Evolutionary conservation across 2,329 filamentous ascomycete genomes (phyloP).

Genomic region (Trichoderma sp.): DNA sequence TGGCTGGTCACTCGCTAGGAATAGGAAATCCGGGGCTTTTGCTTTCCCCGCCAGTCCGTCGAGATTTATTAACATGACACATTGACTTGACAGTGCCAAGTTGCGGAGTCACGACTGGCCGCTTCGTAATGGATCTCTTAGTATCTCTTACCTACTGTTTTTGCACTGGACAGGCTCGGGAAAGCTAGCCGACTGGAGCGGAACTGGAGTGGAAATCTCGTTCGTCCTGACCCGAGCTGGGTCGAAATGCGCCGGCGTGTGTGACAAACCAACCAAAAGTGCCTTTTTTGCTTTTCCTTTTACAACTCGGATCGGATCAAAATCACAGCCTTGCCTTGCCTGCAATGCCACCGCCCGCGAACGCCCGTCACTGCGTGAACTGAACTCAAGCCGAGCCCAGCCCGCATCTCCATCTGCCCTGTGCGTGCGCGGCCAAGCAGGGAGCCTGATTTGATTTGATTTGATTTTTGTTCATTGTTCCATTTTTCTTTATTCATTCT

Average conservation of each 20-base stretch:
- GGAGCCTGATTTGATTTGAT: background rate
- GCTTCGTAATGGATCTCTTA: background rate
- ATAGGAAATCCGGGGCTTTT: background rate
- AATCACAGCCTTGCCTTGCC: background rate
- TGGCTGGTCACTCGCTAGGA: background rate
- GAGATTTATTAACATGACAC: background rate
- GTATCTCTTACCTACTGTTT: background rate
- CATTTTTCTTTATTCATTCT: background rate
- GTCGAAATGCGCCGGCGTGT: background rate
- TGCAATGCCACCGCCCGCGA: conserved; percentile 24
- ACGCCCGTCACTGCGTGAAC: conserved; percentile 6
- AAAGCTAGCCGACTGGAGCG: background rate
- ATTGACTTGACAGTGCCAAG: background rate
- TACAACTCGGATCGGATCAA: background rate
- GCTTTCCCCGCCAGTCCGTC: background rate
- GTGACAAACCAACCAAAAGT: background rate
- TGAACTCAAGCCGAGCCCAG: background rate
- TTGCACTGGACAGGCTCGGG: background rate
- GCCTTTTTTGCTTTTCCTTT: background rate
- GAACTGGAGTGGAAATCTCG: background rate
- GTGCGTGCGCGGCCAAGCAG: conserved; percentile 15
- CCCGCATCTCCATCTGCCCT: conserved; percentile 10
- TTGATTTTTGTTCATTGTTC: background rate
- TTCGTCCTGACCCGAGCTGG: background rate
- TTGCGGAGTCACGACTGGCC: background rate